Evolutionary conservation across 179 eudicot genomes (phyloP).

Genomic region (Patellifolia procumbens): DNA sequence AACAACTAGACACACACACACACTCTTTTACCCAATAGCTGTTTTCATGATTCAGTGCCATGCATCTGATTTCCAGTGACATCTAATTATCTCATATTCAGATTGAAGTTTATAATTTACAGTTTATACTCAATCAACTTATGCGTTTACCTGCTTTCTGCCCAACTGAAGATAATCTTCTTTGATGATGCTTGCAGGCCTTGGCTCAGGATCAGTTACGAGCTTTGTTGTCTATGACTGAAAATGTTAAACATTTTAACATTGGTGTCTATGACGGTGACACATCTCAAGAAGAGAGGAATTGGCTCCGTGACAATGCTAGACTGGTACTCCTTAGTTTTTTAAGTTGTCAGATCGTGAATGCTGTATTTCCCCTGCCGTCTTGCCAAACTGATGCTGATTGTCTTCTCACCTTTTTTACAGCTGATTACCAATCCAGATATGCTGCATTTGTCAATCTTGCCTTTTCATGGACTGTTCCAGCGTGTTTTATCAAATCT

Average conservation of each 20-base stretch:
- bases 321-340: conserved; percentile 57
- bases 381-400: conserved; percentile 21
- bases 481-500: conserved; percentile 78
- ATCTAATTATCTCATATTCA: not conserved
- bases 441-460: conserved; percentile 89
- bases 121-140: no score
- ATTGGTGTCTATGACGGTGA: conserved; percentile 97
- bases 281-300: conserved; percentile 73
- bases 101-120: not conserved
- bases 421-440: conserved; percentile 99
- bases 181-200: conserved; percentile 52
- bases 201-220: conserved; percentile 97
- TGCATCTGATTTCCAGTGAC: not conserved
- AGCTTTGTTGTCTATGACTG: conserved; percentile 60
- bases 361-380: not conserved
- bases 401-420: conserved; percentile 38
- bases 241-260: conserved; percentile 48
- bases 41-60: not conserved
- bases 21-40: not conserved
- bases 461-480: conserved; percentile 82
- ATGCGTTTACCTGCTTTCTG: not conserved
- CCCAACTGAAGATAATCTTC: conserved; percentile 19
- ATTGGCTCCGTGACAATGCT: conserved; percentile 78
- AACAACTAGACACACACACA: not conserved
- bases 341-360: conserved; percentile 12